A percentile compares a stretch with the other conserved stretches of the same genome.
Evolutionary conservation across 2,329 filamentous ascomycete species (phyloP).

Genomic region (Dendrostoma leiphaemia): DNA sequence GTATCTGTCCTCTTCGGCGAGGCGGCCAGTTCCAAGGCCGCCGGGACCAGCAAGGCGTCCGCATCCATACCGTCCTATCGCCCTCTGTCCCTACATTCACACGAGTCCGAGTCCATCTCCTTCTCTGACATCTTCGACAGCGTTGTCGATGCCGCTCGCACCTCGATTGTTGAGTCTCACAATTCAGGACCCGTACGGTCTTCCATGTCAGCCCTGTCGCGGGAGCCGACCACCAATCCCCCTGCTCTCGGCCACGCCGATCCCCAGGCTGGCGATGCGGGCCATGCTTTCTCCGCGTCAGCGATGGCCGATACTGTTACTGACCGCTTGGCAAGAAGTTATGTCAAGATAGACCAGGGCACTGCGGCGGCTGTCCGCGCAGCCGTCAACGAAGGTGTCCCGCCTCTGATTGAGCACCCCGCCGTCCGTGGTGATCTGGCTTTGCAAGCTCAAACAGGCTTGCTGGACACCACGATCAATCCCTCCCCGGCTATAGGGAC

Average conservation of each 20-base stretch:
- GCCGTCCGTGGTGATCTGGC: background rate
- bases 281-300: background rate
- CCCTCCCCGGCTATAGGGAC: background rate
- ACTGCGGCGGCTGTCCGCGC: background rate
- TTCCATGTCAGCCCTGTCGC: background rate
- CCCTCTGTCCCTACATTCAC: slow-evolving; percentile 14
- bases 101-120: slow-evolving; percentile 4
- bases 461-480: background rate
- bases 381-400: background rate
- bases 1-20: slow-evolving; percentile 15
- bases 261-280: background rate
- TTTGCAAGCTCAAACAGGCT: background rate
- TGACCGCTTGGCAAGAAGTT: background rate
- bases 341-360: no score
- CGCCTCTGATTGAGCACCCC: slow-evolving; percentile 6
- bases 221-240: background rate
- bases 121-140: slow-evolving; percentile 17
- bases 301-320: background rate
- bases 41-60: background rate
- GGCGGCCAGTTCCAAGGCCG: background rate
- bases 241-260: background rate
- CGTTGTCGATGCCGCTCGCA: slow-evolving; percentile 6
- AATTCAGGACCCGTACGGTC: background rate
- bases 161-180: background rate
- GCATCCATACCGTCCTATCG: background rate